Base-by-base conservation (phyloP, 495 filamentous ascomycete genomes). In the Hypoxylon fuscum region DNA sequence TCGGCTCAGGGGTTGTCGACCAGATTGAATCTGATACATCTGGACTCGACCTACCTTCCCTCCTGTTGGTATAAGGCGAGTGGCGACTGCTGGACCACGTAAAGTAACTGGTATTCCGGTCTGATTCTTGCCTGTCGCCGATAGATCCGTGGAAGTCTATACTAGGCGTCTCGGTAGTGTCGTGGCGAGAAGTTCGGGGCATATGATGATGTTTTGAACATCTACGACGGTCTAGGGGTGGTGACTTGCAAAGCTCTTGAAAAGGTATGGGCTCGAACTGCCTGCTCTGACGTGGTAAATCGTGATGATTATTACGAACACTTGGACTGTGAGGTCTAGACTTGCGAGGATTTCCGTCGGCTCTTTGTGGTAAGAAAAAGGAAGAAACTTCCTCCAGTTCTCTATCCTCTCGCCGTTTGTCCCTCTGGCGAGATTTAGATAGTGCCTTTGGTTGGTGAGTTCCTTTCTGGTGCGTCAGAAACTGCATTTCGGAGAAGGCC, bases 401-500 rank as follows among this genome's bases (percentile, higher is more conserved):
- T 45, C 65, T 66, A 22, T 67, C 68, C 59, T 80, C 53, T 6
- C 62, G 59, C 40, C 18, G 57, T 55, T 57, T 68, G 17, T 72
- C 69, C 14, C 59, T 67, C 11, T 56, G 8, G 12, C 55, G 67
- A 40, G 63, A 68, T 32, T 48, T 59, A 2, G 69, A 59, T 9
- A 62, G 14, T 25, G 38, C 34, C 35, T 70, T 63, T 37, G 59
- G 58, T 7, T 50, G 55, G 9, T 17, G 2, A 14, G 55, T 58
- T 22, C 47, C 55, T 31, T 59, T 61, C 9, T 69, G 55, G 2
- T 69, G 64, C 20, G 68, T 70, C 25, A 90, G 79, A 62, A 91
- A 90, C 12, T 78, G 77, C 77, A 88, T 86, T 62, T 90, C 85
- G 1, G 84, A 88, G 70, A 91, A 93, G 1, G 83, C 76, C 38